Conservation (phyloP, 116 monocot species). For the Dioscorea cayenensis region DNA sequence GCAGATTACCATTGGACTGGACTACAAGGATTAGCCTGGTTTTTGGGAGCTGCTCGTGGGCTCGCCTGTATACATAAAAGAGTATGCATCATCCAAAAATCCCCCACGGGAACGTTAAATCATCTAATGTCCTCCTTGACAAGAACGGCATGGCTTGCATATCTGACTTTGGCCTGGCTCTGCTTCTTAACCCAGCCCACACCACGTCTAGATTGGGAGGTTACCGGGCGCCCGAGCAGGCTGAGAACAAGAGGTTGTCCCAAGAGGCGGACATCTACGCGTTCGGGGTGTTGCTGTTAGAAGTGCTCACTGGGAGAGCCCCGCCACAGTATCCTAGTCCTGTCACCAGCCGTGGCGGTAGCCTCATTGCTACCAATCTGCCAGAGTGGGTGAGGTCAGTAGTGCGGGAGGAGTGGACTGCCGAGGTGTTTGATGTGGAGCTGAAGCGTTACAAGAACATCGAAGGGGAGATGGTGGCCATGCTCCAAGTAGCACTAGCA, state of each 20-base stretch:
- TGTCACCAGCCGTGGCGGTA: neutral
- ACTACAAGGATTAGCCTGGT: constrained; percentile 36
- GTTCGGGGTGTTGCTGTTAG: constrained; percentile 66
- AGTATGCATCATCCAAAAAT: constrained; percentile 30
- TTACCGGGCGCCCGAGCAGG: constrained; percentile 60
- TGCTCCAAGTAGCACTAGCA: constrained; percentile 59
- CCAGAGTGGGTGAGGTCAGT: constrained; percentile 67
- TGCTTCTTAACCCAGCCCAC: constrained; percentile 42
- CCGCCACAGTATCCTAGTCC: constrained; percentile 9
- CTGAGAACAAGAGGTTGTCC: constrained; percentile 25
- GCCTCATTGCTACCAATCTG: constrained; percentile 9
- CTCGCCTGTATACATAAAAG: constrained; percentile 45
- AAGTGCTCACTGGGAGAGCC: constrained; percentile 52
- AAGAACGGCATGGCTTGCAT: constrained; percentile 40
- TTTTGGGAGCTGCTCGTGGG: constrained; percentile 50
- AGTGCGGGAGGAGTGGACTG: constrained; percentile 73
- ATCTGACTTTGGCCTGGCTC: constrained; percentile 64
- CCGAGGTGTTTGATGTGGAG: constrained; percentile 67
- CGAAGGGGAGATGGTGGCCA: constrained; percentile 67
- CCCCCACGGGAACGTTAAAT: constrained; percentile 70
- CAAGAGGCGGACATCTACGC: constrained; percentile 71
- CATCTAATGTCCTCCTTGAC: constrained; percentile 58
- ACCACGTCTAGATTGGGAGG: constrained; percentile 47
- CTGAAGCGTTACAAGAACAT: constrained; percentile 48
- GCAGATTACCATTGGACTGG: constrained; percentile 44